Evolutionary conservation across 176 grass and related monocot genomes (phyloP), one percentile per base, ranked within the genome.

Genomic region (Triticum monococcum): DNA sequence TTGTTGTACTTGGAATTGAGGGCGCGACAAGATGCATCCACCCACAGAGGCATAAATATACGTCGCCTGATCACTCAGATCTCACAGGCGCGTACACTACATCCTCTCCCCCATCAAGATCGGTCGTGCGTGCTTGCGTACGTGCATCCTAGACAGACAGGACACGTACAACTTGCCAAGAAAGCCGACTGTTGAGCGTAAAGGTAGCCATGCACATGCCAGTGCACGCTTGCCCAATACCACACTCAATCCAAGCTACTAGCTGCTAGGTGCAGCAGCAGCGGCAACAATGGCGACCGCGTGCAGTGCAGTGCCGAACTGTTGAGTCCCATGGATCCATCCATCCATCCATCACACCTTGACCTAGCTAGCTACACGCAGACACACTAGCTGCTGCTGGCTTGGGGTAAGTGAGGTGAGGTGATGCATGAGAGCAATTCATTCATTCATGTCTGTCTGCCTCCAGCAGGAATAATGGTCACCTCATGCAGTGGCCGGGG

Each of bases 111-210:
- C 79, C 79, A 38, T 78, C 83, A 86, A 90, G 72, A 77, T 71
- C 71, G 45, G 65, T 18, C 54, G 52, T 2, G 52, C 52, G 52
- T 56, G 13, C 50, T 14, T 16, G 17, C 52, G 18, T 57, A 22
- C 66, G 48, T 73, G 16, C 24, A 36, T 69, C 30, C 33, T 9
- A 59, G 5, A 18, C 17, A 59, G 50, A 18, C 17, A 10, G 77
- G 76, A 76, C 81, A 92, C 63, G 68, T 73, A 90, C 68, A 92
- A 90, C 79, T 82, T 56, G 88, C 86, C 90, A 91, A 87, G 90
- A 68, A 74, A 14, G 36, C 50, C 2, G 66, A 91, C 94, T 93
- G 84, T 91, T 89, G 2, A 68, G 18, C 24, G 88, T 89, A 83
- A 93, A 86, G 87, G 87, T 70, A 91, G 61, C 5, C 40, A 74